Evolutionary conservation across 805 yeast genomes (phyloP), one percentile per base, ranked within the genome.

Genomic region (Pichia manshurica): DNA sequence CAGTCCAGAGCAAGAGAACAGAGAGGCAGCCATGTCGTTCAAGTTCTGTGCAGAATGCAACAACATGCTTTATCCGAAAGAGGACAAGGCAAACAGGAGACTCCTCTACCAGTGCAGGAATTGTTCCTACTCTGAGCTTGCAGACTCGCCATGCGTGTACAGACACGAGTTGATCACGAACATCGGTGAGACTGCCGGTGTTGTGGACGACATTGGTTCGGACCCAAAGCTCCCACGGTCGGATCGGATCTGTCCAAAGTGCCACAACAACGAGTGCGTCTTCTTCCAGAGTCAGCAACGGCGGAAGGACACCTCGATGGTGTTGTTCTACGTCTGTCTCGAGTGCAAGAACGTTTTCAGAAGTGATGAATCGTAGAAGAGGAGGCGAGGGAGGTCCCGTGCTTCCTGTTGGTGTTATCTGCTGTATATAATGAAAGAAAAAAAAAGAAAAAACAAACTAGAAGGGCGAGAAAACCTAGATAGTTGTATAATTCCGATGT

Each of bases 171-270:
- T 91, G 68, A 84, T 88, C 55, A 80, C 97, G 13, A 84, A 86
- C 59, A 87, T 91, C 54, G 96, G 87, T 61, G 97, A 87, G 63
- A 91, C 96, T 2, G 98, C 98, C 1, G 98, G 98, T 58, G 96
- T 87, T 46, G 96, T 93, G 35, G 90, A 87, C 63, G 98, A 91
- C 65, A 86, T 93, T 55, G 97, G 96, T 1, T 74, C 83, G 21
- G 99, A 93, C 67, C 98, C 98, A n/a, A 93, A 99, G 2, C 81
- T 93, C 62, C 99, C 99, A 47, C 75, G 97, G 55, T 85, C 96
- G 1, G 93, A 91, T 65, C 87, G 87, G 62, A 90, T 86, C 58
- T 93, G 99, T 66, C 96, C 97, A 3, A 74, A 77, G 46, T 93
- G 99, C 68, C 82, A 78, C 56, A 84, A 85, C 51, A 80, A 81